These are phyloP conservation scores for Barnettozyma salicaria DNA, from an alignment of 805 yeast species.

Conservation along the genomic window DNA sequence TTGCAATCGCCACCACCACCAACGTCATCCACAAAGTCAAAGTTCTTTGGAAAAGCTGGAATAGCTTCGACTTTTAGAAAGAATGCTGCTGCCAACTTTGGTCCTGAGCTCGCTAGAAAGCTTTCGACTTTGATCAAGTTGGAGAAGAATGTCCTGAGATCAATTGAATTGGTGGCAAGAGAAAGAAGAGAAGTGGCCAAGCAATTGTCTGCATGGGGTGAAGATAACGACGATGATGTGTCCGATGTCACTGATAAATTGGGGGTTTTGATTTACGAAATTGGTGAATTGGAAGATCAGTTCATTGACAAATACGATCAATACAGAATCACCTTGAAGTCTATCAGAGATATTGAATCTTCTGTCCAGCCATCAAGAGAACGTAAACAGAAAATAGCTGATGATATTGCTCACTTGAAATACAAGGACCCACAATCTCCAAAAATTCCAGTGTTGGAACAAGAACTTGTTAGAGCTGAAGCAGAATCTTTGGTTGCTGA, in stretches of 20 bases:
- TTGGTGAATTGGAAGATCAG: constrained; percentile 97
- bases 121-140: constrained; percentile 87
- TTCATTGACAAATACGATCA: constrained; percentile 97
- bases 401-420: constrained; percentile 94
- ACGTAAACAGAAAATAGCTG: constrained; percentile 95
- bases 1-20: constrained; percentile 79
- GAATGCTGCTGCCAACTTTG: constrained; percentile 83
- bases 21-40: constrained; percentile 61
- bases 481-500: constrained; percentile 98
- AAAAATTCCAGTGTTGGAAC: constrained; percentile 91
- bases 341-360: constrained; percentile 93
- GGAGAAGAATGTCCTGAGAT: constrained; percentile 93
- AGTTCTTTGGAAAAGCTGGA: constrained; percentile 71
- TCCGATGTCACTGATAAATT: constrained; percentile 95
- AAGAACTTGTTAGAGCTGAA: constrained; percentile 97
- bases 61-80: constrained; percentile 68
- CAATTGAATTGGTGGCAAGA: constrained; percentile 85
- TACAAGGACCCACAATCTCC: constrained; percentile 98
- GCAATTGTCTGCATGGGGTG: constrained; percentile 97
- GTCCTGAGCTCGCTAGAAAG: constrained; percentile 92
- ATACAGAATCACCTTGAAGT: constrained; percentile 92
- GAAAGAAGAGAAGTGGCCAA: constrained; percentile 96
- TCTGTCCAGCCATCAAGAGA: constrained; percentile 98
- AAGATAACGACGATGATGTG: constrained; percentile 94
- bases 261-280: constrained; percentile 91